Evolutionary conservation across 2,329 filamentous ascomycete genomes (phyloP), one percentile per base, ranked within the genome.

Genomic region (Xylogone sp.): DNA sequence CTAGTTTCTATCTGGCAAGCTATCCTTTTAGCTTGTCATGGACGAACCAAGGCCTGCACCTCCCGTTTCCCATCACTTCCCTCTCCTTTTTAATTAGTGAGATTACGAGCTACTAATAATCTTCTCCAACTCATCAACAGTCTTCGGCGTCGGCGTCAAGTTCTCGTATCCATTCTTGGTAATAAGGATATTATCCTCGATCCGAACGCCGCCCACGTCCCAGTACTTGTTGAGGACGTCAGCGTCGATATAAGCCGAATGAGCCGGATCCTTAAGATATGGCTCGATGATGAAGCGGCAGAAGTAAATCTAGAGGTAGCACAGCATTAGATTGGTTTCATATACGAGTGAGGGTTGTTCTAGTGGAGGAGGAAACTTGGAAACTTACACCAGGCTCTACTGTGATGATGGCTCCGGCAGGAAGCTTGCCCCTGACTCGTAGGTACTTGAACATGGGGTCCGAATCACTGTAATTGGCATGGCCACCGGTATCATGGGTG

Each of bases 401-500:
- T 0, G 94, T 99, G 49, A 99, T 85, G 21, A 99, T 90, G 46
- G 86, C 86, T 7, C 88, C 87, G 0, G 84, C 86, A 0, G 90
- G 90, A 45, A 97, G 69, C 20, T 72, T 78, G 12, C 88, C 86
- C 49, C 94, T 77, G 39, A 96, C 85, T 43, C 94, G 79, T 54
- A 99, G 74, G 65, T 97, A 97, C 49, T 83, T 79, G 72, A 97
- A 97, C 78, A 97, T 83, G 31, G 81, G 75, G 67, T 99, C 92
- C 53, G 79, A 74, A 65, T 99, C 94, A 8, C 76, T 75, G 62
- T 88, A 90, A 69, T 92, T 87, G 31, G 88, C 77, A 66, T 90
- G 84, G 20, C 88, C 89, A 54, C 87, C 88, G 0, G 84, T 88
- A 64, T 97, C 92, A 68, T 97, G 92, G 2, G 91, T 95, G 67